A percentile compares a stretch with the other conserved stretches of the same genome.
phyloP scores from a whole-genome alignment of 345 rosid genomes.

The Microthlaspi erraticum region DNA sequence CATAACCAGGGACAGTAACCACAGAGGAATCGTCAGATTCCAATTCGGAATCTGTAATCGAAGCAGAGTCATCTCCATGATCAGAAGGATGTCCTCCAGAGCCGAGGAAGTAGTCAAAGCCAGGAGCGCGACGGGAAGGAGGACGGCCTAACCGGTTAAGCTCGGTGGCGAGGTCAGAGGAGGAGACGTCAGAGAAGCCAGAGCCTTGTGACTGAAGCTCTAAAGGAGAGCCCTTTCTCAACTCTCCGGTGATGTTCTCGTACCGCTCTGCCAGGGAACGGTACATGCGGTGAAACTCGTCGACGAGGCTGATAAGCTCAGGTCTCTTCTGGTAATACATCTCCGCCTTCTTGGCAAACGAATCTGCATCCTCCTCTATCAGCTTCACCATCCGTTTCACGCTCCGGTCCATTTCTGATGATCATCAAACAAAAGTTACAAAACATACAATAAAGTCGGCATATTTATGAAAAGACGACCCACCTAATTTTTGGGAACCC shows the following conservation, averaged over 20 bases:
- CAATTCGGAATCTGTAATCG: constrained; percentile 65
- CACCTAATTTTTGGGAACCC: constrained; percentile 27
- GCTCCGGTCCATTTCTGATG: constrained; percentile 54
- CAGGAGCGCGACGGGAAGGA: constrained; percentile 67
- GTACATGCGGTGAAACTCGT: constrained; percentile 52
- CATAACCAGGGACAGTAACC: constrained; percentile 57
- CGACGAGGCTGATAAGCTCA: constrained; percentile 49
- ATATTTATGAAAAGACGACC: constrained; percentile 9
- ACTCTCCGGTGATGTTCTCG: constrained; percentile 65
- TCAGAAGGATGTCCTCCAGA: constrained; percentile 61
- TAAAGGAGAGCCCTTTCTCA: constrained; percentile 57
- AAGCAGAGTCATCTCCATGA: constrained; percentile 70
- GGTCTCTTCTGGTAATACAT: constrained; percentile 59
- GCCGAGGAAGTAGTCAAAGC: constrained; percentile 70
- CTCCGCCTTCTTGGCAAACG: constrained; percentile 57
- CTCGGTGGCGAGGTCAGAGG: constrained; percentile 55
- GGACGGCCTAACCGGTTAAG: constrained; percentile 52
- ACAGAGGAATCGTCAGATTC: constrained; percentile 83
- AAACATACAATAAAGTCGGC: constrained; percentile 8
- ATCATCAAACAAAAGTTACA: constrained; percentile 29
- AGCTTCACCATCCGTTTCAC: constrained; percentile 48
- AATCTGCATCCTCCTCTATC: constrained; percentile 55
- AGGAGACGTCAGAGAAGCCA: constrained; percentile 53
- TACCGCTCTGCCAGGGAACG: constrained; percentile 50
- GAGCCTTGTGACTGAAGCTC: constrained; percentile 76